phyloP scores from a whole-genome alignment of 371 early-diverging fungal genomes.

The Mortierella polycephala region DNA sequence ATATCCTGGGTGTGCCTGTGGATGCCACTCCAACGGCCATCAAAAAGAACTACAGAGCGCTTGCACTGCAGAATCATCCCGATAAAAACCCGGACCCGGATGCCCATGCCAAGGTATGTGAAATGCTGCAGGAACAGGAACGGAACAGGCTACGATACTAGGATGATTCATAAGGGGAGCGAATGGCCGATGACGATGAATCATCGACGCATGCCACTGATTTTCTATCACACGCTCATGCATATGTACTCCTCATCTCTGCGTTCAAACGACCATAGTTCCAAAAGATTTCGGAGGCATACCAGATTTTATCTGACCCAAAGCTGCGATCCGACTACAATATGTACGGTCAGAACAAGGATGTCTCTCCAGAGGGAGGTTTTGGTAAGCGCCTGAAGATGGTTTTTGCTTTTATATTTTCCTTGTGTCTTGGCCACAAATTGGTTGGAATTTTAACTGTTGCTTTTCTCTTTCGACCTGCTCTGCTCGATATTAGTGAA shows the following conservation, averaged over 20 bases:
- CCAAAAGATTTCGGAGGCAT: constrained; percentile 95
- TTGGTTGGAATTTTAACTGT: background rate
- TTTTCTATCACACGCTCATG: background rate
- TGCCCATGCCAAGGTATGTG: constrained; percentile 83
- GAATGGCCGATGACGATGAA: background rate
- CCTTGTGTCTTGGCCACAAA: background rate
- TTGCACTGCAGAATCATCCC: constrained; percentile 95
- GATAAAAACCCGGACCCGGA: constrained; percentile 92
- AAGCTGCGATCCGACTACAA: constrained; percentile 88
- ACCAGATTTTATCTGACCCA: constrained; percentile 92
- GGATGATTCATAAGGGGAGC: no score
- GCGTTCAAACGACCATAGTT: constrained; percentile 62
- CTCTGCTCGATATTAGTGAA: constrained; percentile 63
- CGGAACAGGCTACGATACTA: no score
- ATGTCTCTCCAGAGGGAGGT: constrained; percentile 77
- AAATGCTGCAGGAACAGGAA: no score
- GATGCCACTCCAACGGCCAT: constrained; percentile 90
- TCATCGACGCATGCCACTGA: background rate
- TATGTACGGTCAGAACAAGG: constrained; percentile 79
- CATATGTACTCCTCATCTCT: background rate
- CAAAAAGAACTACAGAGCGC: constrained; percentile 93
- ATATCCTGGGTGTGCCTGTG: constrained; percentile 85
- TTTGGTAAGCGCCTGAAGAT: constrained; percentile 61
- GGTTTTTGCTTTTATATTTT: background rate
- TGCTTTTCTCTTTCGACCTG: background rate